These are phyloP conservation scores for Citrullus mucosospermus DNA, from an alignment of 306 rosid genomes.

Conservation along the genomic window DNA sequence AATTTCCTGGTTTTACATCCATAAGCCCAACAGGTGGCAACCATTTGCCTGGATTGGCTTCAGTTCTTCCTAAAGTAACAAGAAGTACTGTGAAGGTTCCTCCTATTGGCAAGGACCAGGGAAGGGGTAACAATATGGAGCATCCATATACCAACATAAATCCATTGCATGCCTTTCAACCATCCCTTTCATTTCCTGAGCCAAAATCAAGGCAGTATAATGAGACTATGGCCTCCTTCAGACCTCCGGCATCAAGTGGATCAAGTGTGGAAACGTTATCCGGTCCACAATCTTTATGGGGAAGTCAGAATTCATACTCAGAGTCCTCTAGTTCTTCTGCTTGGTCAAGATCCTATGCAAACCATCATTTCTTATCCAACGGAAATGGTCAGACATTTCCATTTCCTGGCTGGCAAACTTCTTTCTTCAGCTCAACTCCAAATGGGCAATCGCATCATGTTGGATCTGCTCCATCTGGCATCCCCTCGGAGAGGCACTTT, in stretches of 20 bases:
- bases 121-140: slow-evolving; percentile 39
- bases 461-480: slow-evolving; percentile 88
- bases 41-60: slow-evolving; percentile 69
- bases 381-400: slow-evolving; percentile 65
- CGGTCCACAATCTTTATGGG: slow-evolving; percentile 90
- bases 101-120: slow-evolving; percentile 86
- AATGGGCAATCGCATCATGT: slow-evolving; percentile 33
- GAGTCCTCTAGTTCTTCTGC: slow-evolving; percentile 51
- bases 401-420: slow-evolving; percentile 27
- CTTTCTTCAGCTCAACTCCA: slow-evolving; percentile 36
- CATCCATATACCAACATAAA: slow-evolving; percentile 29
- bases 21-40: slow-evolving; percentile 52
- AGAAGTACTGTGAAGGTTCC: slow-evolving; percentile 57
- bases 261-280: slow-evolving; percentile 62
- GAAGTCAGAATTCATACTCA: slow-evolving; percentile 59
- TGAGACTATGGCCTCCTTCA: slow-evolving; percentile 39
- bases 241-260: slow-evolving; percentile 36
- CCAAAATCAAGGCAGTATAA: slow-evolving; percentile 45
- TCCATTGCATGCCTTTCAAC: slow-evolving; percentile 40
- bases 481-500: slow-evolving; percentile 61
- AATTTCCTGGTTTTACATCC: slow-evolving; percentile 52
- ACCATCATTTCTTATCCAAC: slow-evolving; percentile 49
- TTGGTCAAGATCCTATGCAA: slow-evolving; percentile 50
- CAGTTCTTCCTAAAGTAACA: slow-evolving; percentile 60
- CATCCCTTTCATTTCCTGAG: slow-evolving; percentile 55